Conservation (phyloP, 768 basidiomycete genomes). For the Butyriboletus loyo region DNA sequence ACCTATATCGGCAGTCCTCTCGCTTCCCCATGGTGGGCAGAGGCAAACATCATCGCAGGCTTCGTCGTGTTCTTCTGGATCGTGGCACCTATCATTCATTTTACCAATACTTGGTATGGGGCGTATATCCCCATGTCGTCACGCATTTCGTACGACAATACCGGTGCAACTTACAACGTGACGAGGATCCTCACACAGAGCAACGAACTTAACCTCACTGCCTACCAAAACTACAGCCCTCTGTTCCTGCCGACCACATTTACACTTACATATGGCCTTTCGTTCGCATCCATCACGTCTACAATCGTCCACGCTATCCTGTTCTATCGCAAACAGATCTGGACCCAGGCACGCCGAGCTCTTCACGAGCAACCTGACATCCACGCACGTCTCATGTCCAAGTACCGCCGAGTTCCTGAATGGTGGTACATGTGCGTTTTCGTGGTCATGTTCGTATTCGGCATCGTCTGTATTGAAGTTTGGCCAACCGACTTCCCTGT, state of each 20-base stretch:
- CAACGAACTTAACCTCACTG: conserved; percentile 30
- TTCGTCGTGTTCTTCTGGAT: too few relatives aligned
- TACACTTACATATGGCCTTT: conserved; percentile 48
- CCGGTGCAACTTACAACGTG: conserved; percentile 40
- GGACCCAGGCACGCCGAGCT: conserved; percentile 47
- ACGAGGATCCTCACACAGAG: conserved; percentile 35
- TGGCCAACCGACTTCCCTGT: conserved; percentile 54
- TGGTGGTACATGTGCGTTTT: conserved; percentile 51
- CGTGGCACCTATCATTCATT: conserved; percentile 30
- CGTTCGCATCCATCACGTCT: conserved; percentile 43
- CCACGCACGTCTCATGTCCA: conserved; percentile 58
- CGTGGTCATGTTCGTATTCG: conserved; percentile 57
- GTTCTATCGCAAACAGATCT: conserved; percentile 58
- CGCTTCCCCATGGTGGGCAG: conserved; percentile 36
- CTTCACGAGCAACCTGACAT: conserved; percentile 57
- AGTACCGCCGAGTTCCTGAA: conserved; percentile 56
- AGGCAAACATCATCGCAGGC: conserved; percentile 37
- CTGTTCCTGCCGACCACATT: conserved; percentile 48
- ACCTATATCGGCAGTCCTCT: conserved; percentile 49
- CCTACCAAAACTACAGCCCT: conserved; percentile 38
- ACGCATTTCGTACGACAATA: conserved; percentile 42
- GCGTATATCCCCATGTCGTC: conserved; percentile 39
- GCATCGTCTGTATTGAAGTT: conserved; percentile 55
- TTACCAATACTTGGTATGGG: conserved; percentile 38
- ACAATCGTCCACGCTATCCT: conserved; percentile 43